A percentile compares a stretch with the other conserved stretches of the same genome.
These are phyloP conservation scores for Pseudozyma sp. DNA, from an alignment of 1,284 basidiomycete species.

Conservation along the genomic window DNA sequence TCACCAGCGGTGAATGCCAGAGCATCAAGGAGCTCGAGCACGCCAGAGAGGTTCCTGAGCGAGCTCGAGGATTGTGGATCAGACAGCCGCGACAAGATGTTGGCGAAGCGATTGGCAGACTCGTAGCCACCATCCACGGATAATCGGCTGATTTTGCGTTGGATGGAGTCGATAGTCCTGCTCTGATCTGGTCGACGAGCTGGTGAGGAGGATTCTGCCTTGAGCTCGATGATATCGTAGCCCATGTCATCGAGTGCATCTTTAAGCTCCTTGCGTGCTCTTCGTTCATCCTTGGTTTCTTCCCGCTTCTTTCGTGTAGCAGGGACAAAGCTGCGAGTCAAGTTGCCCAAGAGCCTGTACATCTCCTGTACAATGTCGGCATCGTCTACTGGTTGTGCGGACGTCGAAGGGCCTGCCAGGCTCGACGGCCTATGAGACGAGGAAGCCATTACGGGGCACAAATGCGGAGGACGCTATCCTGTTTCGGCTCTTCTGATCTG, in stretches of 20 bases:
- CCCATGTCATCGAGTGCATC: constrained; percentile 50
- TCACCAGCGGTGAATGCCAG: constrained; percentile 40
- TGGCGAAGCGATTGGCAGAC: constrained; percentile 36
- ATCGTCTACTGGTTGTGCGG: constrained; percentile 27
- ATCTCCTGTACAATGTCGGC: constrained; percentile 45
- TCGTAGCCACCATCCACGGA: constrained; percentile 54
- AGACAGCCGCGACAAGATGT: constrained; percentile 29
- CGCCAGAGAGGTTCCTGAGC: constrained; percentile 31
- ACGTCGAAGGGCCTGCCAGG: constrained; percentile 10
- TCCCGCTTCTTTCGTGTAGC: constrained; percentile 50
- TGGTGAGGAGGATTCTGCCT: constrained; percentile 25
- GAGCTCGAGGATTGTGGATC: constrained; percentile 22
- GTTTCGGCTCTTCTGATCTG: no score
- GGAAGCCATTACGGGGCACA: constrained; percentile 20
- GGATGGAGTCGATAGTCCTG: constrained; percentile 32
- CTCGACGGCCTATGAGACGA: constrained; percentile 14
- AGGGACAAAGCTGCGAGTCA: constrained; percentile 50
- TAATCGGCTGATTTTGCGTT: constrained; percentile 36
- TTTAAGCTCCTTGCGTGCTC: constrained; percentile 44
- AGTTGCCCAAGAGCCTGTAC: constrained; percentile 46
- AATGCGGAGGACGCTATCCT: no score
- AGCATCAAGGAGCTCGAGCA: constrained; percentile 43
- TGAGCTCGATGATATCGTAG: constrained; percentile 50
- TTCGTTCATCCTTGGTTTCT: constrained; percentile 38
- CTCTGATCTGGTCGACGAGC: constrained; percentile 24